Conservation (phyloP, 345 rosid species). For the Pugionium cornutum region DNA sequence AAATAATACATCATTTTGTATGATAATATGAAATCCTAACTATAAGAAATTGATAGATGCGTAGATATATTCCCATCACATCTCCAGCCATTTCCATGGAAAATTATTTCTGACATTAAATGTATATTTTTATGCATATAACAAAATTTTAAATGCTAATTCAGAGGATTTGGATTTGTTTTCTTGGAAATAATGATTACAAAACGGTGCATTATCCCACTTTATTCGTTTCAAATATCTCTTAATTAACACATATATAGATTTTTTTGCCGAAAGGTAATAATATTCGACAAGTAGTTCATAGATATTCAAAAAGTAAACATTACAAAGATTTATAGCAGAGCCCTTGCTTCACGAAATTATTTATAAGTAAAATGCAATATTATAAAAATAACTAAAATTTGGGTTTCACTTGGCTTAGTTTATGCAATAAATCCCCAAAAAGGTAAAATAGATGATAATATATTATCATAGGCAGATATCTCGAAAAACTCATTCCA, state of each 20-base stretch:
- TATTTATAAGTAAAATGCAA: background rate
- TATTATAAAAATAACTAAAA: background rate
- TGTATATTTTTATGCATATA: background rate
- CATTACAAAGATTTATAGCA: background rate
- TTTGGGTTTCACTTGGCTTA: background rate
- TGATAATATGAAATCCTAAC: slow-evolving; percentile 30
- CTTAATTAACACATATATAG: background rate
- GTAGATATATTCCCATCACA: slow-evolving; percentile 37
- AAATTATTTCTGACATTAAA: slow-evolving; percentile 7
- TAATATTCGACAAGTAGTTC: slow-evolving; percentile 1
- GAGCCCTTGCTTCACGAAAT: background rate
- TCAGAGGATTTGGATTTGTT: slow-evolving; percentile 3
- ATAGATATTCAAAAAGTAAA: background rate
- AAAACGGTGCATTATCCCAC: slow-evolving; percentile 12
- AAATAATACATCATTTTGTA: slow-evolving; percentile 18
- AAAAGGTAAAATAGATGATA: too few species aligned
- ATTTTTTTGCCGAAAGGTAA: background rate
- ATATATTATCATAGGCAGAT: too few species aligned
- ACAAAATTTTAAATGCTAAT: too few species aligned
- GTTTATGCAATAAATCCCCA: too few species aligned
- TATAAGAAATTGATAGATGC: slow-evolving; percentile 33
- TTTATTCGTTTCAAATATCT: background rate
- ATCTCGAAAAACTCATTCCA: too few species aligned
- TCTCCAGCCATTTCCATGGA: slow-evolving; percentile 34
- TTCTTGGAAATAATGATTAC: slow-evolving; percentile 24